Evolutionary conservation across 371 early-diverging fungal species (phyloP).

Genomic region (Mucor ambiguus): DNA sequence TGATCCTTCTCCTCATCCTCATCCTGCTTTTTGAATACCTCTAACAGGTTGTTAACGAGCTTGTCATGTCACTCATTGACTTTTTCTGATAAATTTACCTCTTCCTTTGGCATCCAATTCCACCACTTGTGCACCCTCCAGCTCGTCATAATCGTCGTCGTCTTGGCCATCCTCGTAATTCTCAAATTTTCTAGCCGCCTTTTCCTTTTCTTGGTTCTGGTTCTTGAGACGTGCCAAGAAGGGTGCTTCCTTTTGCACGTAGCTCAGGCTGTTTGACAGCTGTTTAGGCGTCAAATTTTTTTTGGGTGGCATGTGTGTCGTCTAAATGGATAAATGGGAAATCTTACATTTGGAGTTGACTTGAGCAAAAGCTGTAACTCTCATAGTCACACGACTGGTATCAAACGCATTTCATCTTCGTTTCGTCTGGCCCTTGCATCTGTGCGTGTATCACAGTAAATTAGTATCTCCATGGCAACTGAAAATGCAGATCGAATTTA

Average conservation of each 20-base stretch:
- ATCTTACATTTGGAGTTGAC: background rate
- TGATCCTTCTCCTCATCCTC: conserved; percentile 23
- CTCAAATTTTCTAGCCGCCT: conserved; percentile 31
- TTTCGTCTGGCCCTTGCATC: background rate
- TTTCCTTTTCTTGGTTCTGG: conserved; percentile 25
- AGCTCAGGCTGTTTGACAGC: conserved; percentile 41
- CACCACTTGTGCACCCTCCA: conserved; percentile 53
- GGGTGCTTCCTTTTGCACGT: conserved; percentile 53
- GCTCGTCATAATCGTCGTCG: conserved; percentile 51
- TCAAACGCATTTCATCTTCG: background rate
- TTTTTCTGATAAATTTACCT: conserved; percentile 38
- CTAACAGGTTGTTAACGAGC: background rate
- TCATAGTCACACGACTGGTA: background rate
- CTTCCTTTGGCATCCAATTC: conserved; percentile 47
- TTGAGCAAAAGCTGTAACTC: background rate
- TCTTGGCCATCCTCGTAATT: conserved; percentile 49
- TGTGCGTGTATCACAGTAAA: background rate
- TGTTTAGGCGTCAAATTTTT: conserved; percentile 47
- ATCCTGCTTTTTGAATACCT: conserved; percentile 10
- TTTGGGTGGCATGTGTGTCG: conserved; percentile 19
- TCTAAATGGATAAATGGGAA: background rate
- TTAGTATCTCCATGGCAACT: background rate
- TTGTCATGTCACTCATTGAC: background rate
- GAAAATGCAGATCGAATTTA: background rate
- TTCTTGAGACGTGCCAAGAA: conserved; percentile 44